phyloP scores from a whole-genome alignment of 441 rosid genomes.

The Mallotus repandus region DNA sequence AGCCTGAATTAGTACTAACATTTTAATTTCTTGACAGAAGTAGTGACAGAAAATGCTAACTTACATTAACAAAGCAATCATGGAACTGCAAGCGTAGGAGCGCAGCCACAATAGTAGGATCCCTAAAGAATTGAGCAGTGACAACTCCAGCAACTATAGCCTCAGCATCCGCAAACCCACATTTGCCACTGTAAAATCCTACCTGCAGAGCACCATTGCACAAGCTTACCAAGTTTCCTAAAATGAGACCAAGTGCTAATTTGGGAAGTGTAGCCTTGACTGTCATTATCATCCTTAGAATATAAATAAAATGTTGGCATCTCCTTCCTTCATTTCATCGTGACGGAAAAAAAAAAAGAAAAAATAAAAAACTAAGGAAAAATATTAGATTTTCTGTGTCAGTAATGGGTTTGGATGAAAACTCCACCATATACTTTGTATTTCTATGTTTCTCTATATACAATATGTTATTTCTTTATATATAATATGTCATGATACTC shows the following conservation, averaged over 20 bases:
- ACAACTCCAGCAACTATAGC: constrained; percentile 37
- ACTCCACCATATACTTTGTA: neutral
- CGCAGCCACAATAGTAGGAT: constrained; percentile 41
- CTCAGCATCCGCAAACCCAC: constrained; percentile 44
- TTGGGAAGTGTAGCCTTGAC: constrained; percentile 22
- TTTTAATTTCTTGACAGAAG: neutral
- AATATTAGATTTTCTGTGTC: neutral
- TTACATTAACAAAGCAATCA: constrained; percentile 47
- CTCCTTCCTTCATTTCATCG: constrained; percentile 10
- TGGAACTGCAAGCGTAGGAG: constrained; percentile 54
- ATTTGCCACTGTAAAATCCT: constrained; percentile 48
- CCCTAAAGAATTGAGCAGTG: constrained; percentile 25
- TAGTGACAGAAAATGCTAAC: constrained; percentile 9
- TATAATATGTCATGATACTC: neutral
- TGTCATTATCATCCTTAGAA: constrained; percentile 24
- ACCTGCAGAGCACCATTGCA: constrained; percentile 28
- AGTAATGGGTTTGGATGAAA: neutral
- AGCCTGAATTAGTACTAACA: neutral
- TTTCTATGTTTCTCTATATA: neutral
- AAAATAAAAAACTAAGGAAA: neutral
- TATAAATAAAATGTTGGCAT: neutral
- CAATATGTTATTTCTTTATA: neutral
- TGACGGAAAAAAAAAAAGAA: neutral
- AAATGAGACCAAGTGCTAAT: constrained; percentile 21
- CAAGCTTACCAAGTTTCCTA: constrained; percentile 18